A percentile compares a stretch with the other conserved stretches of the same genome.
These are phyloP conservation scores for Leccinum boreale DNA, from an alignment of 768 basidiomycete species.

Conservation along the genomic window DNA sequence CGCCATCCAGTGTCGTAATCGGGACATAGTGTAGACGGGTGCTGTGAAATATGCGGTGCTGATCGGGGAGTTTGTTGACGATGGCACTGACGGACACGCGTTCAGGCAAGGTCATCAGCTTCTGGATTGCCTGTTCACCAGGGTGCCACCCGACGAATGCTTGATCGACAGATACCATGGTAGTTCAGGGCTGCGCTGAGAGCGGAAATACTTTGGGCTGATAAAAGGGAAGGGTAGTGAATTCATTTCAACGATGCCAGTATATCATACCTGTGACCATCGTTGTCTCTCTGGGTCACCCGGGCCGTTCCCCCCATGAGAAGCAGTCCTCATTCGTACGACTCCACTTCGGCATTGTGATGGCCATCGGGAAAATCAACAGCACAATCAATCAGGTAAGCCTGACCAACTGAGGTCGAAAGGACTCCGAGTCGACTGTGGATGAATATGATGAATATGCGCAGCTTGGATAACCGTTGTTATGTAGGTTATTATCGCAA, in stretches of 20 bases:
- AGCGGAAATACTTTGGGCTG: background rate
- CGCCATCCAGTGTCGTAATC: slow-evolving; percentile 29
- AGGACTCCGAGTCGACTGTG: background rate
- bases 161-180: slow-evolving; percentile 9
- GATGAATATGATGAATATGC: background rate
- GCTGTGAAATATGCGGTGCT: slow-evolving; percentile 32
- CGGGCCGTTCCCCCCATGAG: background rate
- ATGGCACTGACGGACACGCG: slow-evolving; percentile 24
- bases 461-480: background rate
- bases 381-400: background rate
- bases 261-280: background rate
- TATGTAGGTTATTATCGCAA: background rate
- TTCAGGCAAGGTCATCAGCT: slow-evolving; percentile 21
- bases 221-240: too few relatives aligned
- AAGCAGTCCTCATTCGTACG: background rate
- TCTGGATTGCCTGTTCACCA: slow-evolving; percentile 29
- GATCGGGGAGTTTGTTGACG: slow-evolving; percentile 25
- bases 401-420: background rate
- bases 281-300: background rate
- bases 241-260: background rate
- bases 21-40: slow-evolving; percentile 30
- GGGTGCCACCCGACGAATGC: slow-evolving; percentile 44
- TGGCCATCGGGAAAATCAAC: background rate
- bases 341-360: background rate
- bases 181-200: background rate